These are phyloP conservation scores for Actinomucor elegans DNA, from an alignment of 371 early-diverging fungal species.

Conservation along the genomic window DNA sequence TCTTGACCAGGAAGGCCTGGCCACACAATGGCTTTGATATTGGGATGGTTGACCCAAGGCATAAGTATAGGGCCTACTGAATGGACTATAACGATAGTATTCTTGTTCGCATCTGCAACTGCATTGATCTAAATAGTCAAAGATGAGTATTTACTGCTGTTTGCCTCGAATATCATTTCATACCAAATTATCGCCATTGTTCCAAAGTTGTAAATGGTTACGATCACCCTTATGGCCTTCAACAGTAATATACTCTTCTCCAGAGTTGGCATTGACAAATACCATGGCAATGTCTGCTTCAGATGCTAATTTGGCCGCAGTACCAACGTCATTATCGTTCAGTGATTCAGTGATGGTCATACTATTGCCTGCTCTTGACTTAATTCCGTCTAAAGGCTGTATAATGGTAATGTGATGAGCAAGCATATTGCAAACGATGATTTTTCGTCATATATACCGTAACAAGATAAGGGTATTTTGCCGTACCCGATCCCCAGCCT, in stretches of 20 bases:
- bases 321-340: conserved; percentile 38
- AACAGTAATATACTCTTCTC: conserved; percentile 53
- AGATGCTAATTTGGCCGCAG: conserved; percentile 35
- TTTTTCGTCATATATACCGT: conserved; percentile 27
- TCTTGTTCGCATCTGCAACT: conserved; percentile 53
- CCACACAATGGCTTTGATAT: conserved; percentile 55
- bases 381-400: conserved; percentile 48
- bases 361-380: conserved; percentile 23
- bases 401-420: background rate
- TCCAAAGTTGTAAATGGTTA: conserved; percentile 55
- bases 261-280: conserved; percentile 58
- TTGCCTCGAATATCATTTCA: background rate
- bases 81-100: conserved; percentile 62
- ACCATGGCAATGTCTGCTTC: conserved; percentile 57
- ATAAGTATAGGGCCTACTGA: conserved; percentile 57
- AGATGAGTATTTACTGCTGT: conserved; percentile 8
- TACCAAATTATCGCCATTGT: conserved; percentile 59
- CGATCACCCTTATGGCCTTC: conserved; percentile 58
- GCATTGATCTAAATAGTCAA: conserved; percentile 49
- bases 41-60: conserved; percentile 58
- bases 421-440: background rate
- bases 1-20: conserved; percentile 60
- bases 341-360: conserved; percentile 32
- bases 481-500: conserved; percentile 70
- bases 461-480: conserved; percentile 59